These are phyloP conservation scores for Trichophyton simii DNA, from an alignment of 2,329 filamentous ascomycete species.

Conservation along the genomic window DNA sequence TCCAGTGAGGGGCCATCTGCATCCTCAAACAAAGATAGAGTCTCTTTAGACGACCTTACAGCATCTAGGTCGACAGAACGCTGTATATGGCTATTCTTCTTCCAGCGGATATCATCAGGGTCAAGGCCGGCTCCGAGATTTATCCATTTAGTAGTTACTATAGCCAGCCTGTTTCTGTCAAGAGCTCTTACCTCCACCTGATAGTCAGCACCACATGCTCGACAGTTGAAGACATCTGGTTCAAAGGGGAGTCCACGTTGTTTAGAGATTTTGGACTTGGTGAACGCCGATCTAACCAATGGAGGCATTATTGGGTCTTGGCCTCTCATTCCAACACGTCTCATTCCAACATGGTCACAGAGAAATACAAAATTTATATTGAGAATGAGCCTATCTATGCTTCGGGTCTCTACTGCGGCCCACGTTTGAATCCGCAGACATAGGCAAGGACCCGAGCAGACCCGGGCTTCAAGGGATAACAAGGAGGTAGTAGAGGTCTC, in stretches of 20 bases:
- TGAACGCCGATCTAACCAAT: neutral
- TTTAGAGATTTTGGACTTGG: neutral
- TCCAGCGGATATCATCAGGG: neutral
- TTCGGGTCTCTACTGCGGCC: neutral
- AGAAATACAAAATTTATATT: neutral
- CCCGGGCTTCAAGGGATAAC: neutral
- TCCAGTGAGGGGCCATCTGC: neutral
- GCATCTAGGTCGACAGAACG: neutral
- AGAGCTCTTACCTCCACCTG: neutral
- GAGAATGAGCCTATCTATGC: neutral
- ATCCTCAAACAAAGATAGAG: neutral
- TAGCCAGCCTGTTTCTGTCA: neutral
- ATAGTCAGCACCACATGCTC: neutral
- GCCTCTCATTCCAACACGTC: neutral
- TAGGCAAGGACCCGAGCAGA: neutral
- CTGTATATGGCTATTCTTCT: neutral
- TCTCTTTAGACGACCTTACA: neutral
- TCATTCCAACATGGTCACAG: neutral
- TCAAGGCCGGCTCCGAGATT: neutral
- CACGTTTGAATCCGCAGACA: constrained; percentile 3
- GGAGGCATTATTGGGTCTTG: neutral
- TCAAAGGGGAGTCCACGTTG: neutral
- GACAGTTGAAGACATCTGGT: neutral
- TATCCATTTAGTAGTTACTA: neutral
- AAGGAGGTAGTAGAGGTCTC: neutral